Evolutionary conservation across 306 rosid genomes (phyloP).

Genomic region (Casuarina cunninghamiana): DNA sequence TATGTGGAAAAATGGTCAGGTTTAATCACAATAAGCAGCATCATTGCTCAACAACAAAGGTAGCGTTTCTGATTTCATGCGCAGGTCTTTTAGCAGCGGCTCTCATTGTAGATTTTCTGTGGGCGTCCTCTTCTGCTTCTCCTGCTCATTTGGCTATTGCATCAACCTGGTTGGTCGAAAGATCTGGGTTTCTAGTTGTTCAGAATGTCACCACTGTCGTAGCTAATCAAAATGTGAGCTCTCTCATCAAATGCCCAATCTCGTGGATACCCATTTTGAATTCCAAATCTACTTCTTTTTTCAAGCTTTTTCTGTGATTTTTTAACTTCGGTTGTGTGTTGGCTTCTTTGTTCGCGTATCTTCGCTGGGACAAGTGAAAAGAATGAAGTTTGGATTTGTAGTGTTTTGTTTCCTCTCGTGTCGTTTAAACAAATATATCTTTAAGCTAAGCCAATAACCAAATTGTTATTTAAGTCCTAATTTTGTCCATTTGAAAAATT

Average conservation of each 20-base stretch:
- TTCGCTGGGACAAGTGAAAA: background rate
- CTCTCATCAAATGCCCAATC: background rate
- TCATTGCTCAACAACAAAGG: conserved; percentile 28
- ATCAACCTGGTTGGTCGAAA: conserved; percentile 44
- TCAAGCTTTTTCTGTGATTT: background rate
- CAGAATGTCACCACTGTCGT: conserved; percentile 24
- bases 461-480: background rate
- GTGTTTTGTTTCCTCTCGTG: background rate
- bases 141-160: conserved; percentile 31
- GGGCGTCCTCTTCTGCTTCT: conserved; percentile 45
- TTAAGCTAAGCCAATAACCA: too few species aligned
- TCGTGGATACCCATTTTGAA: background rate
- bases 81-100: conserved; percentile 41
- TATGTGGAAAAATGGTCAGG: conserved; percentile 38
- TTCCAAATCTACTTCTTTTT: background rate
- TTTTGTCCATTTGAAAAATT: too few species aligned
- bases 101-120: conserved; percentile 49
- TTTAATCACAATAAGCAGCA: conserved; percentile 41
- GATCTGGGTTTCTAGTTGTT: conserved; percentile 24
- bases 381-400: background rate
- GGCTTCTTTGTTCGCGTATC: background rate
- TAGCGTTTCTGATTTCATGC: conserved; percentile 39
- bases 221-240: conserved; percentile 26
- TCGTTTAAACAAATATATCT: too few species aligned
- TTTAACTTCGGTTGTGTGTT: background rate